phyloP scores from a whole-genome alignment of 2,329 filamentous ascomycete genomes.

The Sporothrix curviconia region DNA sequence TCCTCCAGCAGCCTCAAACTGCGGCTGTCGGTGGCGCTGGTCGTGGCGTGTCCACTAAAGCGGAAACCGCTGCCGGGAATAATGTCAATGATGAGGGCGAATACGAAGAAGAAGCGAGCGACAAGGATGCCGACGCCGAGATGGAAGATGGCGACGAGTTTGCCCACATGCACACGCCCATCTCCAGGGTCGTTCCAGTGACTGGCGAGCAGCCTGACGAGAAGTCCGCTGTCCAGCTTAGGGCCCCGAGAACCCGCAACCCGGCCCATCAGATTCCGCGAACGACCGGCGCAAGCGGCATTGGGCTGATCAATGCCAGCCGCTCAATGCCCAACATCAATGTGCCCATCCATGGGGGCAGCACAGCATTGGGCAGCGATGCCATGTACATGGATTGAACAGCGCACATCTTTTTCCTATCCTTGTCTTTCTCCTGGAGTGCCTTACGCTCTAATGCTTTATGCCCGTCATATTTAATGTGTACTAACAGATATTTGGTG shows the following conservation, averaged over 20 bases:
- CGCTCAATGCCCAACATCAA: conserved; percentile 34
- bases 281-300: conserved; percentile 21
- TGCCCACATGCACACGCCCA: conserved; percentile 41
- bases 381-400: conserved; percentile 47
- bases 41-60: background rate
- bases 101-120: conserved; percentile 2
- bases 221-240: background rate
- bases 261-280: conserved; percentile 25
- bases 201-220: background rate
- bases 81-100: background rate
- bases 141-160: conserved; percentile 56
- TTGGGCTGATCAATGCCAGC: conserved; percentile 1
- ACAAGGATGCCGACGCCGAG: conserved; percentile 31
- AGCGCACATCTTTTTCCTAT: background rate
- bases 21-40: background rate
- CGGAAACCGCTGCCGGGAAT: background rate
- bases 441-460: background rate
- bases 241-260: conserved; percentile 26
- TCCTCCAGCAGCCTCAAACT: background rate
- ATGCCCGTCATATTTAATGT: background rate
- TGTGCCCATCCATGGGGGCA: conserved; percentile 32
- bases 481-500: background rate
- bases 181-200: conserved; percentile 17
- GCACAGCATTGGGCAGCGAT: conserved; percentile 32
- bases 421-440: background rate